A percentile compares a stretch with the other conserved stretches of the same genome.
phyloP scores from a whole-genome alignment of 2,329 filamentous ascomycete genomes.

The Paraphoma chrysanthemicola region DNA sequence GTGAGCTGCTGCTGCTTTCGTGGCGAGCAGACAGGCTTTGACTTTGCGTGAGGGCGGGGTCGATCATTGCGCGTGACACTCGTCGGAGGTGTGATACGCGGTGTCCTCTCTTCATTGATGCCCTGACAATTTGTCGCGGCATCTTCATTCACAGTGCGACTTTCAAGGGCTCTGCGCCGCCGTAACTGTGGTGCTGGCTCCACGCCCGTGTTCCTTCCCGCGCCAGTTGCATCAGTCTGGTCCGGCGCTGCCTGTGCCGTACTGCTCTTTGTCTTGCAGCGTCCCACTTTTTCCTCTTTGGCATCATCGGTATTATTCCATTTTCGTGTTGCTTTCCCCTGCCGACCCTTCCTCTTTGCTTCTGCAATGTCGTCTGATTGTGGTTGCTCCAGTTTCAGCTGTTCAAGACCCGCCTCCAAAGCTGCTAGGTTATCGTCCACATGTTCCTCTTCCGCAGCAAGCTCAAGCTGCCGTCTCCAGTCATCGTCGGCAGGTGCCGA shows the following conservation, averaged over 20 bases:
- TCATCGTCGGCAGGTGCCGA: constrained; percentile 2
- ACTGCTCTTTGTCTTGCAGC: neutral
- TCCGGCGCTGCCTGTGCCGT: neutral
- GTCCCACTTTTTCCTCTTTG: constrained; percentile 6
- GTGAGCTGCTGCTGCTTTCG: constrained; percentile 19
- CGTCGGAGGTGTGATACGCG: neutral
- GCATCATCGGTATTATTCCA: neutral
- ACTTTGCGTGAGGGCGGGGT: constrained; percentile 16
- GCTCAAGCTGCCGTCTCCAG: constrained; percentile 9
- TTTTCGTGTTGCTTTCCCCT: constrained; percentile 5
- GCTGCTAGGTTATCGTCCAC: constrained; percentile 1
- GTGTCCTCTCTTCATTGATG: neutral
- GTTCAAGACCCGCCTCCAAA: constrained; percentile 9
- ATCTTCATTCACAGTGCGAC: too few relatives aligned
- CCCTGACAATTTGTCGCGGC: too few relatives aligned
- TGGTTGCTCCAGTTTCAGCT: constrained; percentile 11
- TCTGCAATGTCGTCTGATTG: constrained; percentile 3
- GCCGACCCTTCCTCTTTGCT: constrained; percentile 12
- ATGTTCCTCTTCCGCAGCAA: constrained; percentile 3
- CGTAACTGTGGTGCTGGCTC: too few relatives aligned
- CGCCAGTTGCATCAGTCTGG: neutral
- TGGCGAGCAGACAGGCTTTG: constrained; percentile 13
- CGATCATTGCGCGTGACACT: constrained; percentile 15
- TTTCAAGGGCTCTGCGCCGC: too few relatives aligned
- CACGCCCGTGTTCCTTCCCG: too few relatives aligned